Evolutionary conservation across 179 eudicot genomes (phyloP).

Genomic region (Actinidia chinensis): DNA sequence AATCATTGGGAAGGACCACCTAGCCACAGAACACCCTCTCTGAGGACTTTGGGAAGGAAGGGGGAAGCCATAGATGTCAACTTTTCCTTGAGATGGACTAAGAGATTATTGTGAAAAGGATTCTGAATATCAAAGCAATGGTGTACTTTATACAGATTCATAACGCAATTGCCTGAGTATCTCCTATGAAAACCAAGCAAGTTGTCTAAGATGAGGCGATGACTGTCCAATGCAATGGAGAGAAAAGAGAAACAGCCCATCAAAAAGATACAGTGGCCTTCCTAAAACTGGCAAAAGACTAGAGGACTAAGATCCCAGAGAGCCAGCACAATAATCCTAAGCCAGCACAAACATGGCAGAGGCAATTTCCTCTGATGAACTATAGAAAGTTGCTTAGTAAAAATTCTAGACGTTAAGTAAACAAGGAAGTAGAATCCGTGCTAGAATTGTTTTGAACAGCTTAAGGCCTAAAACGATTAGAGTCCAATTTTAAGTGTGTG

Average conservation of each 20-base stretch:
- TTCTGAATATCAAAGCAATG: constrained; percentile 24
- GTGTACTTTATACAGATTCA: constrained; percentile 18
- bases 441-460: background rate
- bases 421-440: background rate
- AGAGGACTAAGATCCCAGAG: background rate
- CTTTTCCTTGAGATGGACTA: constrained; percentile 15
- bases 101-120: constrained; percentile 23
- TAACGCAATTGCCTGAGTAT: constrained; percentile 17
- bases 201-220: background rate
- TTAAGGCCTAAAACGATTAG: background rate
- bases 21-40: background rate
- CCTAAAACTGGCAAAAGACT: background rate
- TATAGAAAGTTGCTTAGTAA: background rate
- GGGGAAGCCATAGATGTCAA: constrained; percentile 13
- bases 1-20: constrained; percentile 25
- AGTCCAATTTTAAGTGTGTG: background rate
- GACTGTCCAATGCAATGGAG: no score
- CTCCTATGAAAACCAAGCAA: constrained; percentile 8
- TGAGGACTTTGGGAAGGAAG: background rate
- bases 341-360: background rate
- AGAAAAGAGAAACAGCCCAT: no score
- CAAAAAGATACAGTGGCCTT: background rate
- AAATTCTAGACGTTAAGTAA: background rate
- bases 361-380: background rate
- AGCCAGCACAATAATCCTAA: background rate